Percentiles rank a stretch among this genome's conserved stretches.
These are phyloP conservation scores for Tuber aestivum DNA, from an alignment of 495 filamentous ascomycete genomes.

Conservation along the genomic window DNA sequence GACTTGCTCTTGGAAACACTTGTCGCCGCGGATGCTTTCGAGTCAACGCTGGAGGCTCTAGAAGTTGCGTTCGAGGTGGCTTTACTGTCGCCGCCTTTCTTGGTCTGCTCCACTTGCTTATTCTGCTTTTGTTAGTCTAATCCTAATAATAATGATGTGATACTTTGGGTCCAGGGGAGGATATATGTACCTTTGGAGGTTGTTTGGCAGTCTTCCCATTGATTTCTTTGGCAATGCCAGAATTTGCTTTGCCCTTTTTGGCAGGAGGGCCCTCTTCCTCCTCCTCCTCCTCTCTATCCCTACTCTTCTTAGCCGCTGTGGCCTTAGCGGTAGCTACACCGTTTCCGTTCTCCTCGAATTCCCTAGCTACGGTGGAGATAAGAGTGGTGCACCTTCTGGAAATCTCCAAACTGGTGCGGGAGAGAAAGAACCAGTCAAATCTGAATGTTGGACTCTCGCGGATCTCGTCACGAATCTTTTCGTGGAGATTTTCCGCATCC, in stretches of 20 bases:
- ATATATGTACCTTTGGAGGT: slow-evolving; percentile 49
- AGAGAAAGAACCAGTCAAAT: slow-evolving; percentile 99
- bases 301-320: slow-evolving; percentile 68
- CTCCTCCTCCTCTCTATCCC: slow-evolving; percentile 73
- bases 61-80: slow-evolving; percentile 53
- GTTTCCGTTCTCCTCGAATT: slow-evolving; percentile 71
- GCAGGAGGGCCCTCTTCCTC: slow-evolving; percentile 75
- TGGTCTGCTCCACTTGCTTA: slow-evolving; percentile 58
- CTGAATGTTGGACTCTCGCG: slow-evolving; percentile 91
- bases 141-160: background rate
- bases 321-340: slow-evolving; percentile 53
- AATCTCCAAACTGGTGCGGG: slow-evolving; percentile 86
- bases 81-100: slow-evolving; percentile 48
- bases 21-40: slow-evolving; percentile 40
- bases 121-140: slow-evolving; percentile 48
- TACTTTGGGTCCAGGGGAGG: background rate
- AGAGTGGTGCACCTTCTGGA: slow-evolving; percentile 87
- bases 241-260: slow-evolving; percentile 81
- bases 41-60: slow-evolving; percentile 53
- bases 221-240: slow-evolving; percentile 55
- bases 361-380: slow-evolving; percentile 84
- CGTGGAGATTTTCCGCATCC: slow-evolving; percentile 75
- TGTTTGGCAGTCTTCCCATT: slow-evolving; percentile 37
- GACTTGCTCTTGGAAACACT: slow-evolving; percentile 24
- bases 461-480: slow-evolving; percentile 84